Evolutionary conservation across 225 moss, liverwort and hornwort genomes (phyloP).

Genomic region (Rhytidiadelphus loreus): DNA sequence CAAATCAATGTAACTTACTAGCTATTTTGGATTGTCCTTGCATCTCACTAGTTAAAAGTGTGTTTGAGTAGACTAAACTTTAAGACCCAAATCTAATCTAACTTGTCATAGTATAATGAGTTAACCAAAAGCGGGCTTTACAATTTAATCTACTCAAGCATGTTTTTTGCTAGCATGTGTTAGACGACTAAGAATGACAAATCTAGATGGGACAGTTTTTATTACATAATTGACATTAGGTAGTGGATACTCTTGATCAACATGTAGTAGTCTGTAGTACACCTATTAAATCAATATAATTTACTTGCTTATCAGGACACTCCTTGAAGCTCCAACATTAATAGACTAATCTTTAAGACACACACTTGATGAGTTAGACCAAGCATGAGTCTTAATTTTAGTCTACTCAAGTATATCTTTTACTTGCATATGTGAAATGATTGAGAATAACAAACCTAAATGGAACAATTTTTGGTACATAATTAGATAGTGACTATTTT

Average conservation of each 20-base stretch:
- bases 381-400: not conserved
- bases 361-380: not conserved
- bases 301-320: fast-evolving
- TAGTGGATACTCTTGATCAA: not conserved
- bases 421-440: too few species aligned
- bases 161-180: too few species aligned
- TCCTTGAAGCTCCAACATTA: not conserved
- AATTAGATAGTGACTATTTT: not conserved
- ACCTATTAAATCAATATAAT: not conserved
- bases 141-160: not conserved
- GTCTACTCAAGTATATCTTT: not conserved
- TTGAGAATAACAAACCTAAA: not conserved
- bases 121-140: fast-evolving
- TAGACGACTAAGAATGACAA: not conserved
- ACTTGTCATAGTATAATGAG: not conserved
- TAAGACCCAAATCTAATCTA: not conserved
- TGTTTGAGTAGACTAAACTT: not conserved
- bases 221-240: not conserved
- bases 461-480: not conserved
- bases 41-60: not conserved
- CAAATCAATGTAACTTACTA: not conserved
- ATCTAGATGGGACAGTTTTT: not conserved
- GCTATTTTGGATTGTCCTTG: not conserved
- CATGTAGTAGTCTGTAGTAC: fast-evolving
- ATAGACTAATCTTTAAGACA: not conserved